phyloP scores from a whole-genome alignment of 371 early-diverging fungal genomes.

The Syncephalastrum contaminatum region DNA sequence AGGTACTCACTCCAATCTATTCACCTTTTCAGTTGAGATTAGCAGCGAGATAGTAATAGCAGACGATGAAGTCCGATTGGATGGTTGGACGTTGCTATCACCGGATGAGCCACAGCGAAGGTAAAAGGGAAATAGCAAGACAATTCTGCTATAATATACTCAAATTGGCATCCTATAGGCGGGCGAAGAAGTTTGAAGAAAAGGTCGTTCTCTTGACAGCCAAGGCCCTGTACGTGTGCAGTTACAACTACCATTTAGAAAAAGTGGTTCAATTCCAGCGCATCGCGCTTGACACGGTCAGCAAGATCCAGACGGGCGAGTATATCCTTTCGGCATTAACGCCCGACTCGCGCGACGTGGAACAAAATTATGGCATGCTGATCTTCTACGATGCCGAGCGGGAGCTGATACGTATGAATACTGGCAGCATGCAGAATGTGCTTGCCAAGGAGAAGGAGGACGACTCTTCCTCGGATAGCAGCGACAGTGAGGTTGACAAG shows the following conservation, averaged over 20 bases:
- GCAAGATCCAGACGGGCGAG: slow-evolving; percentile 60
- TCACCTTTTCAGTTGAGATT: slow-evolving; percentile 34
- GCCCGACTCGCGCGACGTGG: slow-evolving; percentile 32
- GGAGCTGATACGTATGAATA: slow-evolving; percentile 56
- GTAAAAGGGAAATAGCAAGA: slow-evolving; percentile 17
- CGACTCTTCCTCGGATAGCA: slow-evolving; percentile 2
- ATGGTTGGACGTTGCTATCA: slow-evolving; percentile 67
- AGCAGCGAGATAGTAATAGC: slow-evolving; percentile 62
- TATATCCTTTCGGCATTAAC: slow-evolving; percentile 50
- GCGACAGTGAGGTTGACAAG: slow-evolving; percentile 6
- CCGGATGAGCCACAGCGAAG: slow-evolving; percentile 38
- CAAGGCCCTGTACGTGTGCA: slow-evolving; percentile 71
- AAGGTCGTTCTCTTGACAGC: slow-evolving; percentile 70
- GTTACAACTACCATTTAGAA: slow-evolving; percentile 70
- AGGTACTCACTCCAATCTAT: too few species aligned
- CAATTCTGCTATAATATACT: background rate
- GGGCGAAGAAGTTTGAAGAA: slow-evolving; percentile 57
- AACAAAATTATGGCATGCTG: slow-evolving; percentile 63
- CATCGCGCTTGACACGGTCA: slow-evolving; percentile 58
- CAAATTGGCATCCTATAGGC: background rate
- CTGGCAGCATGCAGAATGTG: slow-evolving; percentile 58
- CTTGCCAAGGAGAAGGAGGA: background rate
- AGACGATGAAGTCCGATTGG: slow-evolving; percentile 51
- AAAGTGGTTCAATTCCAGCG: slow-evolving; percentile 70
- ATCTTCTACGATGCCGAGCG: slow-evolving; percentile 49